Conservation (phyloP, 1,284 basidiomycete species). For the Pseudozyma sp. region DNA sequence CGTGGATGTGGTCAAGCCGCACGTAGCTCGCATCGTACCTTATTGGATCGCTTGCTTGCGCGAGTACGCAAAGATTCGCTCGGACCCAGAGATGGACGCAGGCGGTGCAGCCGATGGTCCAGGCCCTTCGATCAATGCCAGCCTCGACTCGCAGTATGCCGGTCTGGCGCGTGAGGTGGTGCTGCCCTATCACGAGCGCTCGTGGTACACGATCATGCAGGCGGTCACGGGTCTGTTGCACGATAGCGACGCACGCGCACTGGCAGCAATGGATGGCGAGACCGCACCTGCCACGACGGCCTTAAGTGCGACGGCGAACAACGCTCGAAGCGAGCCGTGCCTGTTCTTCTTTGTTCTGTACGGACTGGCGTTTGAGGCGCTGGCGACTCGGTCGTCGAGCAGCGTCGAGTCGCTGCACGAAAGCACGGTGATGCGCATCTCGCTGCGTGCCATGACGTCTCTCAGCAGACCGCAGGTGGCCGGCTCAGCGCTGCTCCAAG, state of each 20-base stretch:
- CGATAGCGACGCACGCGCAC: slow-evolving; percentile 76
- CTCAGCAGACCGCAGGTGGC: slow-evolving; percentile 83
- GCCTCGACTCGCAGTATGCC: slow-evolving; percentile 82
- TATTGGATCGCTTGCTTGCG: slow-evolving; percentile 90
- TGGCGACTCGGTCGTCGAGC: slow-evolving; percentile 76
- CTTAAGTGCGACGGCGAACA: slow-evolving; percentile 4
- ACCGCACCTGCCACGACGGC: slow-evolving; percentile 55
- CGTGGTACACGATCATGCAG: slow-evolving; percentile 86
- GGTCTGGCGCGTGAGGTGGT: slow-evolving; percentile 90
- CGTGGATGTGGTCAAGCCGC: slow-evolving; percentile 83
- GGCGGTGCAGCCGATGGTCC: slow-evolving; percentile 71
- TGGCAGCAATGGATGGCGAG: slow-evolving; percentile 83
- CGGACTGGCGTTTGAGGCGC: slow-evolving; percentile 89
- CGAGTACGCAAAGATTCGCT: slow-evolving; percentile 86
- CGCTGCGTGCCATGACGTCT: slow-evolving; percentile 81
- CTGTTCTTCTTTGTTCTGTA: slow-evolving; percentile 89
- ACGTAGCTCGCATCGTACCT: slow-evolving; percentile 79
- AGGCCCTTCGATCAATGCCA: slow-evolving; percentile 61
- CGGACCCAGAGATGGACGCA: slow-evolving; percentile 78
- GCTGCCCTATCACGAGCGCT: slow-evolving; percentile 76
- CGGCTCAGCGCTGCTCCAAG: slow-evolving; percentile 79
- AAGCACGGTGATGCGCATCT: slow-evolving; percentile 70
- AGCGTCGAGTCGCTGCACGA: slow-evolving; percentile 69
- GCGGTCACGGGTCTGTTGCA: slow-evolving; percentile 87
- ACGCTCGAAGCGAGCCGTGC: slow-evolving; percentile 74